Evolutionary conservation across 23 red algal genomes (phyloP).

Genomic region (Pyropia haitanensis): DNA sequence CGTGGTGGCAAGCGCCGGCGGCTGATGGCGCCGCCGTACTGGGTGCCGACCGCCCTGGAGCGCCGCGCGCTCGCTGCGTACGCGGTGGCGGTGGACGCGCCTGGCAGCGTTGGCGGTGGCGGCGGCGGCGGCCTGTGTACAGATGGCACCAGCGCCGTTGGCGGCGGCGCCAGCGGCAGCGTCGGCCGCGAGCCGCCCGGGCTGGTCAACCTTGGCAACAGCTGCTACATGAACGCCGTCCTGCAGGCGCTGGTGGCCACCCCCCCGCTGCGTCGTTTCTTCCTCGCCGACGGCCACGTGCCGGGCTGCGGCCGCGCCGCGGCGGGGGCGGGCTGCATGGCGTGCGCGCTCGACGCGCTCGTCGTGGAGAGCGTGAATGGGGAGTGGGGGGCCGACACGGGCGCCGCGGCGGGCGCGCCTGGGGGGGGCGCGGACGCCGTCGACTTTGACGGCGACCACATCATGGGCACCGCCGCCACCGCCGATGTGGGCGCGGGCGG

Average conservation of each 20-base stretch:
- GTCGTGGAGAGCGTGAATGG: conserved; percentile 40
- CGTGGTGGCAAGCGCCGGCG: conserved; percentile 11
- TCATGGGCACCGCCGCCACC: neutral
- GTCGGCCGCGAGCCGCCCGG: conserved; percentile 34
- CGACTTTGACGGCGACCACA: too few species aligned
- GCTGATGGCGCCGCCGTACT: conserved; percentile 33
- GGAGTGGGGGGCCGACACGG: conserved; percentile 7
- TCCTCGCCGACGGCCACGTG: conserved; percentile 64
- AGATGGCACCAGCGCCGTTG: neutral
- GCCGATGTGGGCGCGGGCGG: neutral
- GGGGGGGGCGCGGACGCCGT: conserved; percentile 1
- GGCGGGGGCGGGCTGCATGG: conserved; percentile 28
- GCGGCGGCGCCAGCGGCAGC: neutral
- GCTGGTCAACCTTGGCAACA: conserved; percentile 83
- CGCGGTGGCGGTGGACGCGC: conserved; percentile 13
- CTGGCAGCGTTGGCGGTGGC: conserved; percentile 5
- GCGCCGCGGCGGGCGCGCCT: neutral
- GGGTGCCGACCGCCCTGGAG: conserved; percentile 41
- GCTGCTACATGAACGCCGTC: conserved; percentile 91
- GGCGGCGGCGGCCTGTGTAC: too few species aligned
- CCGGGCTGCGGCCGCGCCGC: conserved; percentile 23
- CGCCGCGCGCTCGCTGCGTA: conserved; percentile 18
- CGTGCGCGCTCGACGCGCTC: conserved; percentile 58
- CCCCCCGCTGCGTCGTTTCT: conserved; percentile 65
- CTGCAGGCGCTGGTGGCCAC: conserved; percentile 77